Percentiles rank a stretch among this genome's conserved stretches.
These are phyloP conservation scores for Penicillium vulpinum DNA, from an alignment of 2,329 filamentous ascomycete genomes.

Conservation along the genomic window DNA sequence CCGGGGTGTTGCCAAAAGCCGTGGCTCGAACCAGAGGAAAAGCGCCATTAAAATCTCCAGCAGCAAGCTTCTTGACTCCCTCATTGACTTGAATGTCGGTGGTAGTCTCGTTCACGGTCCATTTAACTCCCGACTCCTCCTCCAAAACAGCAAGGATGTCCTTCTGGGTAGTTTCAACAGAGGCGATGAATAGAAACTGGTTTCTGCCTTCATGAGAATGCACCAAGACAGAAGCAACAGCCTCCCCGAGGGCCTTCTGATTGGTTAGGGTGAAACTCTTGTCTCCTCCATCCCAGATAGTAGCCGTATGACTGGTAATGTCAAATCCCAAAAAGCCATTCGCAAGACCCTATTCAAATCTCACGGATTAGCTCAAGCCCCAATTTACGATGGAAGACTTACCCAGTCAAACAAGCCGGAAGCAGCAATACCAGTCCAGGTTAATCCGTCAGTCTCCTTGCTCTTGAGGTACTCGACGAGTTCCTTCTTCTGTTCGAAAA, in stretches of 20 bases:
- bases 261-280: conserved; percentile 55
- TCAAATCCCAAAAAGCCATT: conserved; percentile 56
- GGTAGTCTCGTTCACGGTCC: conserved; percentile 47
- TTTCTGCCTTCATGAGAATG: conserved; percentile 56
- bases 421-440: conserved; percentile 61
- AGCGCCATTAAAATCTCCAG: conserved; percentile 26
- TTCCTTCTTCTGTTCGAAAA: conserved; percentile 29
- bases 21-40: conserved; percentile 26
- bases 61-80: conserved; percentile 18
- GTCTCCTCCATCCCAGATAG: conserved; percentile 59
- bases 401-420: conserved; percentile 64
- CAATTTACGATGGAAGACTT: conserved; percentile 2
- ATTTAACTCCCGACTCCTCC: conserved; percentile 54
- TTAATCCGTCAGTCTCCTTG: conserved; percentile 50
- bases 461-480: conserved; percentile 55
- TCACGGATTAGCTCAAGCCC: not conserved
- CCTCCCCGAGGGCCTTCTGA: conserved; percentile 52
- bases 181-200: conserved; percentile 58
- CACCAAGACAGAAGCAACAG: conserved; percentile 54
- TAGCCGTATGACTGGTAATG: conserved; percentile 50
- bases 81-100: conserved; percentile 25
- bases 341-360: conserved; percentile 43
- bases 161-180: conserved; percentile 59
- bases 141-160: conserved; percentile 57
- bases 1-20: conserved; percentile 17